Evolutionary conservation across 495 filamentous ascomycete genomes (phyloP).

Genomic region (Amniculicola lignicola): DNA sequence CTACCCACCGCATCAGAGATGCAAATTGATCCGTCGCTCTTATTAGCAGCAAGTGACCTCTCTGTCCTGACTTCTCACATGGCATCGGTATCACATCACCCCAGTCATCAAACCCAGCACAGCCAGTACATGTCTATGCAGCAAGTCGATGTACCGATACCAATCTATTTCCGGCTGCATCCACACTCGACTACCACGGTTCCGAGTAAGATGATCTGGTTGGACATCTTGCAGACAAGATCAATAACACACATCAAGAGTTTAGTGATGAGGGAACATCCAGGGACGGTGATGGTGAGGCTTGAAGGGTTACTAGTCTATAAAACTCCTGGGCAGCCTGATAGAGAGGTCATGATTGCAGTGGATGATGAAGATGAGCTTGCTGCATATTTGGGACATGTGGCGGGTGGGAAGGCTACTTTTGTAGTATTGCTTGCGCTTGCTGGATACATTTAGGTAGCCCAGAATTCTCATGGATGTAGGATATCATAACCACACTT

Average conservation of each 20-base stretch:
- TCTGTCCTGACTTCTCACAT: constrained; percentile 40
- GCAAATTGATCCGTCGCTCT: constrained; percentile 63
- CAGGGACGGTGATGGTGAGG: constrained; percentile 52
- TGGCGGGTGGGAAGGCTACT: constrained; percentile 55
- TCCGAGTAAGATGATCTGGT: constrained; percentile 55
- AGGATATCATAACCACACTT: too few species aligned
- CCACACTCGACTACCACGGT: constrained; percentile 49
- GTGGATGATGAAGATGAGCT: constrained; percentile 70
- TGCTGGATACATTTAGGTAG: too few species aligned
- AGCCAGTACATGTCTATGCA: constrained; percentile 14
- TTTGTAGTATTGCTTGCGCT: constrained; percentile 53
- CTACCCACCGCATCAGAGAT: constrained; percentile 42
- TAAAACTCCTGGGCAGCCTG: constrained; percentile 38
- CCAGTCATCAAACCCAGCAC: constrained; percentile 35
- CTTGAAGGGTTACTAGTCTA: constrained; percentile 64
- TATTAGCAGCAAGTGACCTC: constrained; percentile 50
- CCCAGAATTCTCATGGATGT: too few species aligned
- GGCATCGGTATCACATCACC: neutral
- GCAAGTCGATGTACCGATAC: too few species aligned
- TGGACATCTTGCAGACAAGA: constrained; percentile 54
- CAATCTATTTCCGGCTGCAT: constrained; percentile 65
- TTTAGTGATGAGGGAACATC: constrained; percentile 55
- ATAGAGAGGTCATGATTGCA: constrained; percentile 54
- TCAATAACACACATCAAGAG: constrained; percentile 56
- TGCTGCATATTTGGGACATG: constrained; percentile 63